phyloP scores from a whole-genome alignment of 2,329 filamentous ascomycete species.

The Colletotrichum sp. region DNA sequence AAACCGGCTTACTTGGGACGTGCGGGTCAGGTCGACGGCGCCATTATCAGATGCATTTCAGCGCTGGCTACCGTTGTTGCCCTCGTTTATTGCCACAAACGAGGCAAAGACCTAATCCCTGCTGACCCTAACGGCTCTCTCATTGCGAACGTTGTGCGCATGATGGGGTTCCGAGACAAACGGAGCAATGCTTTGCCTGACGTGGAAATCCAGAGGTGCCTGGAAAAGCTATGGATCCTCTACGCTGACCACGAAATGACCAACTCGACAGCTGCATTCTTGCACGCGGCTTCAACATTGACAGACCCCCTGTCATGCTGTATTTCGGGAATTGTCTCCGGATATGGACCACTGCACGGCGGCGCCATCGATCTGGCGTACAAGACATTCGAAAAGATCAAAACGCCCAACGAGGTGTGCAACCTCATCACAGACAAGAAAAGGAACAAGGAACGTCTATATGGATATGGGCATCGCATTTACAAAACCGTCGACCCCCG shows the following conservation, averaged over 20 bases:
- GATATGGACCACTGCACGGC: slow-evolving; percentile 40
- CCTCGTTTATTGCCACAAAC: slow-evolving; percentile 38
- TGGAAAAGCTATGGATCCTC: slow-evolving; percentile 43
- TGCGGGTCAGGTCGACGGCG: neutral
- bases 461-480: slow-evolving; percentile 45
- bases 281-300: slow-evolving; percentile 50
- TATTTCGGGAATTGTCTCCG: slow-evolving; percentile 30
- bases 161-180: neutral
- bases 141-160: slow-evolving; percentile 45
- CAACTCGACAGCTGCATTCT: slow-evolving; percentile 48
- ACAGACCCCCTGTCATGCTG: slow-evolving; percentile 47
- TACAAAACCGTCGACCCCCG: slow-evolving; percentile 42
- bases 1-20: neutral
- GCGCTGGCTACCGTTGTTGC: slow-evolving; percentile 2
- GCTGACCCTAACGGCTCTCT: slow-evolving; percentile 33
- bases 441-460: slow-evolving; percentile 43
- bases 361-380: slow-evolving; percentile 54
- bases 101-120: slow-evolving; percentile 35
- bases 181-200: slow-evolving; percentile 24
- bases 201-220: slow-evolving; percentile 30
- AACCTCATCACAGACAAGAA: slow-evolving; percentile 38
- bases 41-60: neutral
- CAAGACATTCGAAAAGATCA: slow-evolving; percentile 40
- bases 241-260: slow-evolving; percentile 55
- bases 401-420: slow-evolving; percentile 39